These are phyloP conservation scores for Arthrinium puccinioides DNA, from an alignment of 2,329 filamentous ascomycete genomes.

Conservation along the genomic window DNA sequence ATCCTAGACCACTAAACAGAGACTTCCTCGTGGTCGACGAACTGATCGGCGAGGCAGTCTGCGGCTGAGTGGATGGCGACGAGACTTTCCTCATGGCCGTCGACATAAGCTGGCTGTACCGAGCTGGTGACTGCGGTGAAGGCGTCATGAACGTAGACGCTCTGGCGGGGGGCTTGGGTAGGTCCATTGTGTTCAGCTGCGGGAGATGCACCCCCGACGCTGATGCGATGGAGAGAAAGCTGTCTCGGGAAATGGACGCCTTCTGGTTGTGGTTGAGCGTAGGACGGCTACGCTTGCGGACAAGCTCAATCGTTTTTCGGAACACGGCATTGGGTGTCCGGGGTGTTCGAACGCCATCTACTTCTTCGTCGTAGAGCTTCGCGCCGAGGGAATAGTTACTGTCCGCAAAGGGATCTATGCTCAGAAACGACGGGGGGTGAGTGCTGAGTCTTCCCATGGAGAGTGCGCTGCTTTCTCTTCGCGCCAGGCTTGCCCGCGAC, in stretches of 20 bases:
- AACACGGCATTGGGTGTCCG: constrained; percentile 41
- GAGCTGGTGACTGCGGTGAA: neutral
- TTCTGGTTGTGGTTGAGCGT: constrained; percentile 28
- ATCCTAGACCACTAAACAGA: neutral
- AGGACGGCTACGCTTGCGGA: constrained; percentile 47
- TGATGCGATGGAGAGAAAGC: constrained; percentile 17
- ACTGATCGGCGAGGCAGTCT: neutral
- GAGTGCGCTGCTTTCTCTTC: constrained; percentile 31
- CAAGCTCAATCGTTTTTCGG: constrained; percentile 44
- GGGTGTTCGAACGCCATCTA: constrained; percentile 27
- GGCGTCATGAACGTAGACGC: neutral
- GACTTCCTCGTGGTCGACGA: neutral
- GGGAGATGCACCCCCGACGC: constrained; percentile 22
- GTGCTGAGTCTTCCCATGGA: constrained; percentile 21
- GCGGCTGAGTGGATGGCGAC: neutral
- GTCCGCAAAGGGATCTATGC: constrained; percentile 45
- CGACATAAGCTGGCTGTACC: neutral
- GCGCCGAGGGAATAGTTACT: constrained; percentile 26
- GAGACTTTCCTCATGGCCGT: neutral
- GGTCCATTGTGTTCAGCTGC: constrained; percentile 8
- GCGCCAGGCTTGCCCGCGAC: constrained; percentile 8
- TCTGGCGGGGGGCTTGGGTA: neutral
- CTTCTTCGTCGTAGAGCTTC: constrained; percentile 18
- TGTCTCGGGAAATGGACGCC: constrained; percentile 27
- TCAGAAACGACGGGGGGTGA: constrained; percentile 40